Conservation (phyloP, 2,329 filamentous ascomycete genomes). For the Penicillium sp. region DNA sequence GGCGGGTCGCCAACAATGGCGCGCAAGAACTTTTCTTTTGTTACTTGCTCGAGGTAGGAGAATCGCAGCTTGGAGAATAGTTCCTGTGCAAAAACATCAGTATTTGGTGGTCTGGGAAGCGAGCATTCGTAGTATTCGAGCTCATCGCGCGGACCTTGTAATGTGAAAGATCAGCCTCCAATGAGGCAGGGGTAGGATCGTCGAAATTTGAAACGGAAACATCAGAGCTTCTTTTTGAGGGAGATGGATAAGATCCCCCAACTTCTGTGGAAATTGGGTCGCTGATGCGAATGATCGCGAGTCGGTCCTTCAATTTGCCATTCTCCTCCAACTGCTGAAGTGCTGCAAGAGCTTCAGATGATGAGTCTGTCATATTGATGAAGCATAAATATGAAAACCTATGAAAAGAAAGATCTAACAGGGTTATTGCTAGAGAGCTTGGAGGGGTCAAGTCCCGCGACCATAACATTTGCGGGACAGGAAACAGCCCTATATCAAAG, state of each 20-base stretch:
- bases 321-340: constrained; percentile 48
- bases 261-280: constrained; percentile 62
- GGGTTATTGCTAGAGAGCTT: not conserved
- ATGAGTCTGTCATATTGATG: constrained; percentile 19
- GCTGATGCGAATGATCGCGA: constrained; percentile 74
- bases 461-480: not conserved
- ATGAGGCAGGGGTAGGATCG: constrained; percentile 67
- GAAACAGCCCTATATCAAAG: constrained; percentile 13
- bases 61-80: constrained; percentile 95
- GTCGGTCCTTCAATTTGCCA: constrained; percentile 48
- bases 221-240: constrained; percentile 64
- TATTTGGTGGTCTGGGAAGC: not conserved
- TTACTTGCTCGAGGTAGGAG: constrained; percentile 96
- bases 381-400: not conserved
- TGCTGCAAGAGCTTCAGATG: constrained; percentile 33
- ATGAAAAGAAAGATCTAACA: not conserved
- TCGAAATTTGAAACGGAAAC: constrained; percentile 68
- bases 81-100: constrained; percentile 51
- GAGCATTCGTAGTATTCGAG: not conserved
- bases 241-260: constrained; percentile 27
- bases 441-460: not conserved
- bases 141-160: constrained; percentile 60
- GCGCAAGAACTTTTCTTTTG: constrained; percentile 95
- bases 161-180: constrained; percentile 80
- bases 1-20: constrained; percentile 89